Percentiles rank a stretch among this genome's conserved stretches.
phyloP scores from a whole-genome alignment of 129 eudicot genomes.

The Flaveria sonorensis region DNA sequence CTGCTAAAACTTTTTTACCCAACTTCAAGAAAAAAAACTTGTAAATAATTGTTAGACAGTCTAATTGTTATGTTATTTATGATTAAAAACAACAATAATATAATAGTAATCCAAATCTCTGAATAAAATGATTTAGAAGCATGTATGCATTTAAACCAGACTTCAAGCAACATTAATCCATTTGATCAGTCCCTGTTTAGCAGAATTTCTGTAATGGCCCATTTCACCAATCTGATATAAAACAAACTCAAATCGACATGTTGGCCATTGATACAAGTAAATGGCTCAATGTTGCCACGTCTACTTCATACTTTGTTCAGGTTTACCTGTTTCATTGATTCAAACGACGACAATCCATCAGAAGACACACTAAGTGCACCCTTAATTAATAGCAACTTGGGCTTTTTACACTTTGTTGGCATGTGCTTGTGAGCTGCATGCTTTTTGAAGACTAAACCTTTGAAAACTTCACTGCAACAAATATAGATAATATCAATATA shows the following conservation, averaged over 20 bases:
- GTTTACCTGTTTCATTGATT: constrained; percentile 67
- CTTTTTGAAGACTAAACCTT: constrained; percentile 90
- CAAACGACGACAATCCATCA: constrained; percentile 76
- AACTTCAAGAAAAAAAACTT: background rate
- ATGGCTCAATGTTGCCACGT: background rate
- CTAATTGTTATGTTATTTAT: background rate
- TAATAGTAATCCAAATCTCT: background rate
- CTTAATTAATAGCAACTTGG: constrained; percentile 70
- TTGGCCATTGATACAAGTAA: background rate
- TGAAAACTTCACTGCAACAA: constrained; percentile 65
- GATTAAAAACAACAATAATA: background rate
- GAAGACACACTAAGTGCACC: constrained; percentile 80
- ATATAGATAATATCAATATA: constrained; percentile 15
- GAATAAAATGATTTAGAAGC: background rate
- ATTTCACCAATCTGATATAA: constrained; percentile 2
- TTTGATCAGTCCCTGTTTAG: background rate
- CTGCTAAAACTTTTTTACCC: background rate
- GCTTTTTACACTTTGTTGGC: constrained; percentile 73
- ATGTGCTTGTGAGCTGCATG: constrained; percentile 98
- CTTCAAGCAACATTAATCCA: background rate
- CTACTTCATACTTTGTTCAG: background rate
- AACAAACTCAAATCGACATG: background rate
- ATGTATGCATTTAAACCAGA: background rate
- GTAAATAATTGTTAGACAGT: background rate
- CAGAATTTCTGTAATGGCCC: background rate